Evolutionary conservation across 495 filamentous ascomycete genomes (phyloP).

Genomic region (Hyphodiscus hymeniophilus): DNA sequence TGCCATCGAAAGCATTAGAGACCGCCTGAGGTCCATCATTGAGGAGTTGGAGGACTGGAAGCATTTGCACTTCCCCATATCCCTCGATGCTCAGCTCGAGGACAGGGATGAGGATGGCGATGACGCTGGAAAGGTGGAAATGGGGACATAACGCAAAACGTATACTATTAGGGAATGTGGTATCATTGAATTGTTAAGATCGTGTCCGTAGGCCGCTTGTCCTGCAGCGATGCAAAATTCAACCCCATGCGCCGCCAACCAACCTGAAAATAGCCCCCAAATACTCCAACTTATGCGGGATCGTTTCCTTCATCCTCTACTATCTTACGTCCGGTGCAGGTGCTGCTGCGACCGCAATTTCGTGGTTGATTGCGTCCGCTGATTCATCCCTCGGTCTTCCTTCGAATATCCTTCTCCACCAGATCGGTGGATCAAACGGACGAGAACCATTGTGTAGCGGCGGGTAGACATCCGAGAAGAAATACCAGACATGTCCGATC

Average conservation of each 20-base stretch:
- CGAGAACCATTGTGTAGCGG: constrained; percentile 76
- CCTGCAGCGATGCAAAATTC: neutral
- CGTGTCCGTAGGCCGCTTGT: neutral
- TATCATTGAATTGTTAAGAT: constrained; percentile 12
- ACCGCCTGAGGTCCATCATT: constrained; percentile 78
- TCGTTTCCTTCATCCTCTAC: neutral
- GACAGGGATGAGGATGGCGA: constrained; percentile 23
- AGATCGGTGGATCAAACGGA: constrained; percentile 82
- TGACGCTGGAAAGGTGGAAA: constrained; percentile 12
- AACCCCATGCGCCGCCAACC: neutral
- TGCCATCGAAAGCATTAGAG: constrained; percentile 90
- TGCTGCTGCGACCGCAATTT: constrained; percentile 41
- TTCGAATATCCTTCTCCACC: constrained; percentile 86
- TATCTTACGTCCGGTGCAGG: constrained; percentile 27
- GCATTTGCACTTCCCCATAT: constrained; percentile 54
- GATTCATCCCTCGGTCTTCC: constrained; percentile 37
- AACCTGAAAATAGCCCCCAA: neutral
- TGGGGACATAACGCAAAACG: neutral
- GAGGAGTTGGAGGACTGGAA: constrained; percentile 96
- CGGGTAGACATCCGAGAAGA: constrained; percentile 94
- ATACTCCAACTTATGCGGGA: constrained; percentile 13
- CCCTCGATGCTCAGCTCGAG: constrained; percentile 26
- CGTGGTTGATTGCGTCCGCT: constrained; percentile 40
- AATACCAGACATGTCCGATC: constrained; percentile 96
- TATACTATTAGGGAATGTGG: constrained; percentile 9